A percentile compares a stretch with the other conserved stretches of the same genome.
Evolutionary conservation across 2,329 filamentous ascomycete species (phyloP).

Genomic region (Arthroderma sp.): DNA sequence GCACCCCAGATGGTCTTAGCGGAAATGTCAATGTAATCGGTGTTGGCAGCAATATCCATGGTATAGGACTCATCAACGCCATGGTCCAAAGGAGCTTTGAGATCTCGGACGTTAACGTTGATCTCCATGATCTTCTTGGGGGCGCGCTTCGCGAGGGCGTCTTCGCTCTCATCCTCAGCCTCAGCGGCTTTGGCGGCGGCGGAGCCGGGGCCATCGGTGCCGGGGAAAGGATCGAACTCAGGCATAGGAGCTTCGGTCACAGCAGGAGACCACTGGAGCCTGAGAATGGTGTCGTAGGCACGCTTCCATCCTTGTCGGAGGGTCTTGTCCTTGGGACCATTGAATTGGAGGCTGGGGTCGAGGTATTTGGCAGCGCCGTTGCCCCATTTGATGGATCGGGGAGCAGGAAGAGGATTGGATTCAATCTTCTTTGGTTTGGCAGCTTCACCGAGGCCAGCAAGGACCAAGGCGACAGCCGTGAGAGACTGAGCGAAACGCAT

Average conservation of each 20-base stretch:
- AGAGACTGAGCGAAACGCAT: slow-evolving; percentile 10
- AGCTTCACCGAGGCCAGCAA: slow-evolving; percentile 24
- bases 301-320: slow-evolving; percentile 38
- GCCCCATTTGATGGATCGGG: slow-evolving; percentile 41
- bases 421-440: slow-evolving; percentile 27
- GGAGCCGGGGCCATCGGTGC: slow-evolving; percentile 6
- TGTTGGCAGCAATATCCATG: slow-evolving; percentile 29
- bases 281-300: slow-evolving; percentile 34
- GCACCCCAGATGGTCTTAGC: slow-evolving; percentile 42
- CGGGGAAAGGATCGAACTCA: slow-evolving; percentile 40
- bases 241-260: slow-evolving; percentile 40
- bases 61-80: slow-evolving; percentile 47
- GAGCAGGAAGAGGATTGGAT: slow-evolving; percentile 43
- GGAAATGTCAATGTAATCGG: slow-evolving; percentile 32
- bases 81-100: slow-evolving; percentile 38
- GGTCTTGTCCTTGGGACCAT: slow-evolving; percentile 24
- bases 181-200: slow-evolving; percentile 10
- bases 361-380: slow-evolving; percentile 37
- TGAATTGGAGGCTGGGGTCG: slow-evolving; percentile 25
- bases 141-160: slow-evolving; percentile 13
- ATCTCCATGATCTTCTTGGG: slow-evolving; percentile 28
- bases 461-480: slow-evolving; percentile 7
- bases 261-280: slow-evolving; percentile 41
- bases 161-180: no score
- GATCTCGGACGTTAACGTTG: slow-evolving; percentile 34